A percentile compares a stretch with the other conserved stretches of the same genome.
Conservation (phyloP, 2,329 filamentous ascomycete species). For the Fusarium domesticum region DNA sequence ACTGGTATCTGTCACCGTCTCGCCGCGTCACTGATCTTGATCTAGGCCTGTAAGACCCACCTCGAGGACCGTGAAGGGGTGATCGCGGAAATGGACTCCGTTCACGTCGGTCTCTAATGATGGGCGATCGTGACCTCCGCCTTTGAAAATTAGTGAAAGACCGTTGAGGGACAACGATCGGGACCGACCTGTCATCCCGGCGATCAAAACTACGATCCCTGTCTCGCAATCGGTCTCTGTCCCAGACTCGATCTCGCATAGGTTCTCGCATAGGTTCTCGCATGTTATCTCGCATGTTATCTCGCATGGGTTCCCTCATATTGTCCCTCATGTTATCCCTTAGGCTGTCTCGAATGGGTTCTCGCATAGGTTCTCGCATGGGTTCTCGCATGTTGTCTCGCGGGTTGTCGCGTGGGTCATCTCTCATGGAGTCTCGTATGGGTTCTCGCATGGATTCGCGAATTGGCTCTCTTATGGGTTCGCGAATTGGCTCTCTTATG, state of each 20-base stretch:
- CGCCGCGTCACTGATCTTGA: constrained; percentile 51
- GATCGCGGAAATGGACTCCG: constrained; percentile 32
- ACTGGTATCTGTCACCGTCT: constrained; percentile 42
- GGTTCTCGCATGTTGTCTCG: too few species aligned
- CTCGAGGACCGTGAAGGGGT: constrained; percentile 31
- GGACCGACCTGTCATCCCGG: constrained; percentile 41
- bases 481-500: not conserved
- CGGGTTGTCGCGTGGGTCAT: not conserved
- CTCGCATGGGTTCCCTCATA: not conserved
- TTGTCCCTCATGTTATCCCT: too few species aligned
- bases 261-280: constrained; percentile 12
- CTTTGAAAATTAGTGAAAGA: constrained; percentile 33
- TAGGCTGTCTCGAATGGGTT: too few species aligned
- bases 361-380: too few species aligned
- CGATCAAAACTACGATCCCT: constrained; percentile 38
- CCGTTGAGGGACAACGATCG: not conserved
- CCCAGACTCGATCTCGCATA: constrained; percentile 27
- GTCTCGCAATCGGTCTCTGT: constrained; percentile 31
- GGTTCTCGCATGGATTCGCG: not conserved
- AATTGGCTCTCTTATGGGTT: not conserved
- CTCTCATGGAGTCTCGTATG: not conserved
- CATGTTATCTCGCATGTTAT: not conserved
- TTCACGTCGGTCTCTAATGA: constrained; percentile 42
- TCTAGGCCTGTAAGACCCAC: constrained; percentile 50
- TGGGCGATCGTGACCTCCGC: constrained; percentile 55